These are phyloP conservation scores for Lodderomyces parapsilosis DNA, from an alignment of 1,139 yeast species.

Conservation along the genomic window DNA sequence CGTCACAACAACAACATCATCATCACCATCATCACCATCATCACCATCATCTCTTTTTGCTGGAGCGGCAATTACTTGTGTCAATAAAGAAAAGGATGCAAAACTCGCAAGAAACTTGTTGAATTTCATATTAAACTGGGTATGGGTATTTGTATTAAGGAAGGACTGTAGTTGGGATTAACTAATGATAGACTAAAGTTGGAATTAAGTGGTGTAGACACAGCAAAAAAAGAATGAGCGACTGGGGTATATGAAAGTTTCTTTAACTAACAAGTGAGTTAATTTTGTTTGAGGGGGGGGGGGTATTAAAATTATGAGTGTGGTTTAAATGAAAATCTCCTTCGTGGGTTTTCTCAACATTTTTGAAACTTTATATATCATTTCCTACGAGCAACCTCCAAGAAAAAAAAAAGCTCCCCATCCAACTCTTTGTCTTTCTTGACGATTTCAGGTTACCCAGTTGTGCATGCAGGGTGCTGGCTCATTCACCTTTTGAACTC, in stretches of 20 bases:
- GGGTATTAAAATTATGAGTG: constrained; percentile 1
- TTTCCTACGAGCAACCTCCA: not conserved
- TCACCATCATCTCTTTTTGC: constrained; percentile 15
- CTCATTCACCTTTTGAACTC: constrained; percentile 3
- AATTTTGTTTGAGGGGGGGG: no score
- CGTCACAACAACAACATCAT: constrained; percentile 33
- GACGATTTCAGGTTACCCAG: not conserved
- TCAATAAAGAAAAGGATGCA: constrained; percentile 17
- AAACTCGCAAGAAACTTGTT: constrained; percentile 25
- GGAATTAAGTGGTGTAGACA: constrained; percentile 9
- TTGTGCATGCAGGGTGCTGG: constrained; percentile 6
- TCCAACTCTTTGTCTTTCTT: no score
- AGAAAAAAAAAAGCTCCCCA: no score
- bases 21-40: constrained; percentile 19
- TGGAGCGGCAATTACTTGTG: constrained; percentile 30
- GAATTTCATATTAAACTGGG: constrained; percentile 29
- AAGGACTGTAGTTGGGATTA: constrained; percentile 23
- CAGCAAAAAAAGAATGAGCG: not conserved
- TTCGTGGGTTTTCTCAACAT: not conserved
- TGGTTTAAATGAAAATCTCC: not conserved
- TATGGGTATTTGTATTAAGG: constrained; percentile 16
- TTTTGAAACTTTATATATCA: not conserved
- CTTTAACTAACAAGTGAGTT: not conserved
- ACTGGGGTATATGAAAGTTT: not conserved
- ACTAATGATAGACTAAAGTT: constrained; percentile 12